Evolutionary conservation across 148 eudicot genomes (phyloP).

Genomic region (Euryodendron excelsum): DNA sequence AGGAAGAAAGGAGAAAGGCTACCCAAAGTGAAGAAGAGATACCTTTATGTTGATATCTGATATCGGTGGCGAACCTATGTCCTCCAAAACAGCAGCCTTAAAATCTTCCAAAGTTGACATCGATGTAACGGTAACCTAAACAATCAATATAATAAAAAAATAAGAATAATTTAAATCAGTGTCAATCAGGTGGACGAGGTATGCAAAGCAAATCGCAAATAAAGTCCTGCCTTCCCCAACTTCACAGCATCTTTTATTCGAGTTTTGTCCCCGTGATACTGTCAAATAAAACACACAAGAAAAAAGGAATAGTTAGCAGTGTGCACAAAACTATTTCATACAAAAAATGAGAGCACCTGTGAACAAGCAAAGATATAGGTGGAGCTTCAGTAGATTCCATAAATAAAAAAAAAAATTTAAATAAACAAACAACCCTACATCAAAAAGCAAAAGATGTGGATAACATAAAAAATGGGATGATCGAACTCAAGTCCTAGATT

Average conservation of each 20-base stretch:
- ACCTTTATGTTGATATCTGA: slow-evolving; percentile 82
- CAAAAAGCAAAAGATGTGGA: neutral
- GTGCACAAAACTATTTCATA: neutral
- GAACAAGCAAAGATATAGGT: neutral
- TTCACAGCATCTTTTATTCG: slow-evolving; percentile 75
- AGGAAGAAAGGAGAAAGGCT: neutral
- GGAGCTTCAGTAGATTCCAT: neutral
- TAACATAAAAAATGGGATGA: neutral
- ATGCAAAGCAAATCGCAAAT: neutral
- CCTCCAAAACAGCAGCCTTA: slow-evolving; percentile 50
- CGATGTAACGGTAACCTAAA: slow-evolving; percentile 62
- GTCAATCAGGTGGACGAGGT: neutral
- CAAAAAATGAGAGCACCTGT: neutral
- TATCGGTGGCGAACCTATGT: slow-evolving; percentile 46
- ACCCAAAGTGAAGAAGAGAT: slow-evolving; percentile 10
- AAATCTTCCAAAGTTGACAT: slow-evolving; percentile 71
- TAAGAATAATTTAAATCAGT: slow-evolving; percentile 10
- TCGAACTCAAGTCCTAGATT: neutral
- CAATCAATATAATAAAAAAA: slow-evolving; percentile 9
- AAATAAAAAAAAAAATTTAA: neutral
- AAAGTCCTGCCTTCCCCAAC: slow-evolving; percentile 56
- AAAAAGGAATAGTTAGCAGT: neutral
- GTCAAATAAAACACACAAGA: slow-evolving; percentile 22
- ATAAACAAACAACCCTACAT: neutral
- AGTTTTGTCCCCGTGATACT: slow-evolving; percentile 89